Base-by-base conservation (phyloP, 345 rosid genomes). In the Cardamine resedifolia region DNA sequence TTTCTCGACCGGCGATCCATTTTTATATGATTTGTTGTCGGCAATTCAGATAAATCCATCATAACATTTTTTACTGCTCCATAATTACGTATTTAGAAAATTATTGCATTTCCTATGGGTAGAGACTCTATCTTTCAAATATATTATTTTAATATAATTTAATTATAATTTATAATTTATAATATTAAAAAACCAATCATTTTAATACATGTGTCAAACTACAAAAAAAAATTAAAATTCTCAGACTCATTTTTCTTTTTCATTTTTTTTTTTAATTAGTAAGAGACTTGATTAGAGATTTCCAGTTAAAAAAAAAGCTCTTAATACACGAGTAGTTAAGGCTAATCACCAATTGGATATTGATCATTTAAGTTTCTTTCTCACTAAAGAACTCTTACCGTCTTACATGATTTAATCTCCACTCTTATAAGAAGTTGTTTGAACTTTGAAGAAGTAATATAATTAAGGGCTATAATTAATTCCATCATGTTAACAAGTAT, bases 401-500 rank as follows among this genome's bases (percentile, higher is more conserved):
- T 28, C 31, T 28, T 0, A 36, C 41, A 11, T 10, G 15, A 11
- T 36, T 36, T 36, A 36, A 36, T 36, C 50, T 21, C 48, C n/a
- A 34, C 58, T 50, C 59, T 50, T 34, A 34, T 50, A 12, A 64
- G 15, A 18, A 14, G 21, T 26, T 23, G 19, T 60, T 43, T 36
- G 23, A 12, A 16, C 12, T 60, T 43, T 36, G 23, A 12, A 16
- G 10, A 62, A 27, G 58, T 65, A 49, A 15, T 34, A 33, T 23
- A 49, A 49, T n/a, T n/a, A n/a, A n/a, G n/a, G n/a, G n/a, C n/a
- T 34, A 33, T 23, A 49, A 49, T 7, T 33, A 21, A 49, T 30
- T 50, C 6, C 23, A 66, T 51, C 60, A 66, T 53, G 61, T 28
- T 38, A 38, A 53, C 71, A 67, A 52, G 51, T 68, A 56, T 28